Evolutionary conservation across 306 rosid genomes (phyloP), one percentile per base, ranked within the genome.

Genomic region (Vigna reflexopilosa): DNA sequence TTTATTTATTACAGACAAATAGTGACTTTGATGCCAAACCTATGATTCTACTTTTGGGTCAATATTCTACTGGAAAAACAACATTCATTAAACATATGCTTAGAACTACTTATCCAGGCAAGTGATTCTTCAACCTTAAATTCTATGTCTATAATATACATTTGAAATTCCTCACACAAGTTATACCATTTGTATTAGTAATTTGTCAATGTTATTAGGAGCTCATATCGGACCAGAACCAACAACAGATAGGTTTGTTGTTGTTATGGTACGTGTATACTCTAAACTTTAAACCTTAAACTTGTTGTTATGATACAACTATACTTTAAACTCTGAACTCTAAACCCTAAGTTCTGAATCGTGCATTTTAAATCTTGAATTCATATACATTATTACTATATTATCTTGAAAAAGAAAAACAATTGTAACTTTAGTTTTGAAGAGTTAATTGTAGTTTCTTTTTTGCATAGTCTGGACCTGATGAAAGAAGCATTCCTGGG

Each of bases 151-250:
- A 57, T 78, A 72, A 52, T 17, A 2, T 2, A 7, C 62, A 42
- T 57, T 1, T 6, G 6, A 5, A 26, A 30, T 20, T 71, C n/a
- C 75, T 62, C 40, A 38, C 24, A 71, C 44, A 9, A 63, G 32
- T 32, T 70, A 15, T 57, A 7, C 11, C 42, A 58, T 16, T 13
- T 17, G 20, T 70, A 32, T 49, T 50, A 45, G 30, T 79, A 51
- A 76, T 71, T 63, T 48, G 17, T 13, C 7, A 71, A 67, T 77
- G 47, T 71, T 75, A 63, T 42, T 82, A 95, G 99, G 99, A 72
- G 98, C 99, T 83, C 98, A 95, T 82, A 95, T 95, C 84, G 99
- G 99, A 80, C 99, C 99, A 0, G 99, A 95, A 77, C 99, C 98
- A 72, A 95, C 99, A 56, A 95, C 99, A 0, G 99, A 95, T 86